phyloP scores from a whole-genome alignment of 2,329 filamentous ascomycete species.

The Sordariomycetes sp. region DNA sequence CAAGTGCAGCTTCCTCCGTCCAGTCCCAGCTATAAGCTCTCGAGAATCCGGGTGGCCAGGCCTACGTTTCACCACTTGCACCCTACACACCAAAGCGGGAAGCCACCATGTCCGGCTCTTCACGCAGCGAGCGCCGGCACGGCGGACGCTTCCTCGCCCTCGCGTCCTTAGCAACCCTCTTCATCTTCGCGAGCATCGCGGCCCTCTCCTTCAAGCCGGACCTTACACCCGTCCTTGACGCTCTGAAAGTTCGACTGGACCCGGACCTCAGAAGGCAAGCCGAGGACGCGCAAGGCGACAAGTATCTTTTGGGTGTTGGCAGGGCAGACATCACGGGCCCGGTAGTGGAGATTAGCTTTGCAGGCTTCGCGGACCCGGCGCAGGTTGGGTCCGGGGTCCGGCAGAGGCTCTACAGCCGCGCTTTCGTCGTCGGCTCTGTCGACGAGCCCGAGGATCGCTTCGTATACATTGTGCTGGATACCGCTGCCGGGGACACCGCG shows the following conservation, averaged over 20 bases:
- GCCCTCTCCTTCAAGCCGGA: neutral
- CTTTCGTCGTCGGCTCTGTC: slow-evolving; percentile 72
- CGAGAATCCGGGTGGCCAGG: neutral
- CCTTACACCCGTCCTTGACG: neutral
- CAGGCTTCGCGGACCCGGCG: slow-evolving; percentile 72
- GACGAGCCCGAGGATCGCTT: slow-evolving; percentile 59
- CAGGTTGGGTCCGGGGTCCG: slow-evolving; percentile 77
- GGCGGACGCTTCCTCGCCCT: neutral
- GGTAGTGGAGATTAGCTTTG: slow-evolving; percentile 80
- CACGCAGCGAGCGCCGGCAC: neutral
- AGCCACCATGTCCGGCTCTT: neutral
- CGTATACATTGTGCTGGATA: slow-evolving; percentile 80
- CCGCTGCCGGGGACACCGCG: slow-evolving; percentile 76
- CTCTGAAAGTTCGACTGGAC: neutral
- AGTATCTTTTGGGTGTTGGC: slow-evolving; percentile 38
- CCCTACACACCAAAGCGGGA: neutral
- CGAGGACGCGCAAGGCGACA: slow-evolving; percentile 3
- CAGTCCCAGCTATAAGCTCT: neutral
- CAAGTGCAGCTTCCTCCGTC: neutral
- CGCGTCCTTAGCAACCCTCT: slow-evolving; percentile 5
- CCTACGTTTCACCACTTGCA: neutral
- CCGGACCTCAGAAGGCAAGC: neutral
- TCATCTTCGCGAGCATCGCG: slow-evolving; percentile 7
- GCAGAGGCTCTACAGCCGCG: slow-evolving; percentile 74
- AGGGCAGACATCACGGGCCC: slow-evolving; percentile 53